Evolutionary conservation across 495 filamentous ascomycete genomes (phyloP).

Genomic region (Lindgomyces ingoldianus): DNA sequence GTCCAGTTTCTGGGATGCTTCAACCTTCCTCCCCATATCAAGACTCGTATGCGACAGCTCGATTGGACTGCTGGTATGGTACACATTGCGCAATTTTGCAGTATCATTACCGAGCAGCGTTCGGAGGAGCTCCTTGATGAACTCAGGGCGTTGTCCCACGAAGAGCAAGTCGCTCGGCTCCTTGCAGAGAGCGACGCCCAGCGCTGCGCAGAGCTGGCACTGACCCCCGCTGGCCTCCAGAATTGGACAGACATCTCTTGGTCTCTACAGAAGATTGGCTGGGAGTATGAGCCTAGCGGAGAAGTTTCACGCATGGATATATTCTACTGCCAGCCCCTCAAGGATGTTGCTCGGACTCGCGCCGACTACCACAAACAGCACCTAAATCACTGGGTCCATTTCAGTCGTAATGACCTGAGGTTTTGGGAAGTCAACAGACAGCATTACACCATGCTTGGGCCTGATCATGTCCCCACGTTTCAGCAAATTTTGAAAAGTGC

Average conservation of each 20-base stretch:
- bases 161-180: not conserved
- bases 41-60: slow-evolving; percentile 53
- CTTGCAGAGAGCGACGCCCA: not conserved
- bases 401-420: not conserved
- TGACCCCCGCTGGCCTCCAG: not conserved
- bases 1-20: slow-evolving; percentile 47
- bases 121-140: slow-evolving; percentile 23
- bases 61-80: slow-evolving; percentile 51
- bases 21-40: slow-evolving; percentile 58
- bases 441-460: slow-evolving; percentile 4
- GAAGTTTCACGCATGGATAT: slow-evolving; percentile 51
- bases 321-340: slow-evolving; percentile 52
- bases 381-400: not conserved
- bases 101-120: slow-evolving; percentile 48
- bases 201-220: not conserved
- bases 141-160: not conserved
- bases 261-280: slow-evolving; percentile 49
- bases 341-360: slow-evolving; percentile 42
- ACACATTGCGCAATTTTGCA: slow-evolving; percentile 54
- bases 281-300: slow-evolving; percentile 55
- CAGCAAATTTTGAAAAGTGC: slow-evolving; percentile 34
- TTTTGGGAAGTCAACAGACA: not conserved
- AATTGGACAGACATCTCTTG: not conserved
- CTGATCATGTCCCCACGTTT: not conserved
- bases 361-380: not conserved